A percentile compares a stretch with the other conserved stretches of the same genome.
phyloP scores from a whole-genome alignment of 176 grass and related monocot species.

The Avena sativa region DNA sequence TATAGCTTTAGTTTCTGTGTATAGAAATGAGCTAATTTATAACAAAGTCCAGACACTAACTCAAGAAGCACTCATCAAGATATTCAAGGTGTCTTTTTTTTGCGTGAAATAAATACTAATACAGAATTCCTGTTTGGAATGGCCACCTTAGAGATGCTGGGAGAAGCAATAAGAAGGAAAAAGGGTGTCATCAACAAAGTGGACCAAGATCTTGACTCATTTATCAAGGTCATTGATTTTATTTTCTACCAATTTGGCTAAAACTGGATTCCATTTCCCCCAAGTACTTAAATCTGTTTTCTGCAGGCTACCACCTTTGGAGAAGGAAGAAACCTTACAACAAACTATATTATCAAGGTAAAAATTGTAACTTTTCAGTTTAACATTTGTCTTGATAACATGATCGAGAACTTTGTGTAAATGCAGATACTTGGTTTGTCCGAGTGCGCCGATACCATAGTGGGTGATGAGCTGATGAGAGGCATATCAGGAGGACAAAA shows the following conservation, averaged over 20 bases:
- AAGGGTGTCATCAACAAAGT: constrained; percentile 77
- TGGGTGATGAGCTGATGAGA: constrained; percentile 94
- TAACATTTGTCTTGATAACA: constrained; percentile 21
- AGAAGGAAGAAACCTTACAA: constrained; percentile 83
- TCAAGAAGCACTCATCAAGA: constrained; percentile 24
- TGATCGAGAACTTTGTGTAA: constrained; percentile 29
- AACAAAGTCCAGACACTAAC: constrained; percentile 28
- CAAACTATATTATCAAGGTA: constrained; percentile 93
- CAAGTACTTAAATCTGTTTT: constrained; percentile 37
- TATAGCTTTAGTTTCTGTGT: constrained; percentile 2
- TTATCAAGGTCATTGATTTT: constrained; percentile 61
- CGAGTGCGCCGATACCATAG: constrained; percentile 84
- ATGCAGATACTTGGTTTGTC: constrained; percentile 83
- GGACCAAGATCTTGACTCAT: constrained; percentile 78
- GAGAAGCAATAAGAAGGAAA: constrained; percentile 70
- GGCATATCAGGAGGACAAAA: constrained; percentile 99
- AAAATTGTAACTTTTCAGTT: constrained; percentile 20
- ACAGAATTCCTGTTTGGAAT: constrained; percentile 39
- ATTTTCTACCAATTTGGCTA: neutral
- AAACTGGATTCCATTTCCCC: constrained; percentile 23
- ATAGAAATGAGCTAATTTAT: constrained; percentile 14
- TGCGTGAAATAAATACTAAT: constrained; percentile 28
- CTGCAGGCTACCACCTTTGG: constrained; percentile 71
- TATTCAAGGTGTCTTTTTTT: constrained; percentile 26
- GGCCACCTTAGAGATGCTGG: constrained; percentile 69